A percentile compares a stretch with the other conserved stretches of the same genome.
phyloP scores from a whole-genome alignment of 306 rosid genomes.

The Vigna mungo region DNA sequence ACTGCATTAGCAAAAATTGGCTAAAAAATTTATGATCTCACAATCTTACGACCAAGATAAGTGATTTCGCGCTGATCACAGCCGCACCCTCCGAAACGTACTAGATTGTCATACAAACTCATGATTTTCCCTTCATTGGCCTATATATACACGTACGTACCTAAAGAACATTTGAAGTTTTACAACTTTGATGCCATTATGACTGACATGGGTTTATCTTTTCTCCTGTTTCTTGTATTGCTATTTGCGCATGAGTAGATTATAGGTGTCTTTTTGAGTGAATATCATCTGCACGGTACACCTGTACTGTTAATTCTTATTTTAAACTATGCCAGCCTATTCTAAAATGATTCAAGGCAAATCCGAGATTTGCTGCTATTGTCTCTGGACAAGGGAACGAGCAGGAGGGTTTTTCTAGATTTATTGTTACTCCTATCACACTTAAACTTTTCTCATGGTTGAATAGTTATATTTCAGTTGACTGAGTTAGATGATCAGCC shows the following conservation, averaged over 20 bases:
- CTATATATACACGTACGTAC: slow-evolving; percentile 1
- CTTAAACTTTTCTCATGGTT: background rate
- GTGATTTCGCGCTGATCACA: background rate
- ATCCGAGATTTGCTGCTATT: slow-evolving; percentile 18
- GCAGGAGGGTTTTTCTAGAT: background rate
- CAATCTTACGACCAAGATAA: background rate
- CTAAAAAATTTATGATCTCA: background rate
- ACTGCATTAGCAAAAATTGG: background rate
- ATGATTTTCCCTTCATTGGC: background rate
- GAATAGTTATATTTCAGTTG: slow-evolving; percentile 13
- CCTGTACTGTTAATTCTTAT: slow-evolving; percentile 26
- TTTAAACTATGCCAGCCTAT: slow-evolving; percentile 9
- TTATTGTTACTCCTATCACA: background rate
- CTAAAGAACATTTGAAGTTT: slow-evolving; percentile 23
- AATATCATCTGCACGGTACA: slow-evolving; percentile 19
- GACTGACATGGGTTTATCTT: slow-evolving; percentile 22
- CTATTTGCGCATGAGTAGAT: slow-evolving; percentile 26
- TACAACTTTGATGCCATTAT: slow-evolving; percentile 32
- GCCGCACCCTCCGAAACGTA: background rate
- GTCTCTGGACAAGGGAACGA: background rate
- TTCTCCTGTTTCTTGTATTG: slow-evolving; percentile 19
- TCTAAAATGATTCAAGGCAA: slow-evolving; percentile 7
- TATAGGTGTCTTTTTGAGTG: slow-evolving; percentile 17
- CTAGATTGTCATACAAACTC: background rate
- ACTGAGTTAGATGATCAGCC: slow-evolving; percentile 28